These are phyloP conservation scores for Solidago caesia DNA, from an alignment of 129 eudicot species.

Conservation along the genomic window DNA sequence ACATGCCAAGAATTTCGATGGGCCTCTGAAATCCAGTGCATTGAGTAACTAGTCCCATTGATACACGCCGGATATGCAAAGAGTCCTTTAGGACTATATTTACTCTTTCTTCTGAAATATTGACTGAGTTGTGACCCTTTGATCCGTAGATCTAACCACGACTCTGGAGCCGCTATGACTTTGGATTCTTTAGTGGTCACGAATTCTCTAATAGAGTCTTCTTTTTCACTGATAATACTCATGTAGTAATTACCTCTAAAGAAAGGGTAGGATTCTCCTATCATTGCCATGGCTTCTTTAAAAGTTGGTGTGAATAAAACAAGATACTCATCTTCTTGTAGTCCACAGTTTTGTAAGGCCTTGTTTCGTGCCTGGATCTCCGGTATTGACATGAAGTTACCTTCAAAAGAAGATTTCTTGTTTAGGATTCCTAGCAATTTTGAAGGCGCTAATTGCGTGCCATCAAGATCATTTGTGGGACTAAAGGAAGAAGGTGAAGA, in stretches of 20 bases:
- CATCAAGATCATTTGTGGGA: conserved; percentile 44
- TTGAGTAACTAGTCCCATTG: conserved; percentile 60
- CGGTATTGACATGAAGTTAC: conserved; percentile 77
- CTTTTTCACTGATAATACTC: conserved; percentile 55
- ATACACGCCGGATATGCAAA: conserved; percentile 71
- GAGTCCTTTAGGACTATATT: conserved; percentile 63
- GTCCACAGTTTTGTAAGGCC: conserved; percentile 64
- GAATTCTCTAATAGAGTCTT: conserved; percentile 52
- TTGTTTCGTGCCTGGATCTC: conserved; percentile 72
- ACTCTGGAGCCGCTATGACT: conserved; percentile 65
- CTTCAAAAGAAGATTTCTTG: conserved; percentile 63
- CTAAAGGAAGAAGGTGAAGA: conserved; percentile 54
- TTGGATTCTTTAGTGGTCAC: conserved; percentile 59
- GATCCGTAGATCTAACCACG: conserved; percentile 77
- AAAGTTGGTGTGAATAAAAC: conserved; percentile 50
- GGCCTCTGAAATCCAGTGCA: conserved; percentile 92
- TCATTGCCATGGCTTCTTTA: conserved; percentile 70
- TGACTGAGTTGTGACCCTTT: conserved; percentile 88
- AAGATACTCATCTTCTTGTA: conserved; percentile 58
- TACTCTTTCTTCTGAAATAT: conserved; percentile 69
- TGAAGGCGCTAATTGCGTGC: conserved; percentile 65
- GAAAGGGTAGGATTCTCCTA: conserved; percentile 84
- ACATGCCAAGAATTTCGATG: conserved; percentile 84
- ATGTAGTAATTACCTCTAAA: conserved; percentile 69
- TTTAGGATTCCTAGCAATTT: conserved; percentile 51